These are phyloP conservation scores for Rhododendron mucronatum DNA, from an alignment of 148 eudicot genomes.

Conservation along the genomic window DNA sequence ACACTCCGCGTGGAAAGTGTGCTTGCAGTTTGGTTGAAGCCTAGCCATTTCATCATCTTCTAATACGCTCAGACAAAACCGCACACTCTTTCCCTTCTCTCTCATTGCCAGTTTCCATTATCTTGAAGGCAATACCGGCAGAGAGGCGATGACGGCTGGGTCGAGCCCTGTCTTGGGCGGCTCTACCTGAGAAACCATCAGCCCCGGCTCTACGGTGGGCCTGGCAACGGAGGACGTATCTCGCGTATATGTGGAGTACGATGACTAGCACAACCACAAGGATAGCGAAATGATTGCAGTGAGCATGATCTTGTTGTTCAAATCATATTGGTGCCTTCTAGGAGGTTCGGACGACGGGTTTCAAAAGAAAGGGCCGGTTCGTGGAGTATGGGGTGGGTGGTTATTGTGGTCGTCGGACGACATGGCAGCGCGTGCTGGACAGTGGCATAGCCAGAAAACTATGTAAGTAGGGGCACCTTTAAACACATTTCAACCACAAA, in stretches of 20 bases:
- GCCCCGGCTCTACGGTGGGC: slow-evolving; percentile 17
- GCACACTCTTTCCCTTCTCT: neutral
- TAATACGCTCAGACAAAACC: neutral
- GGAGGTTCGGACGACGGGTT: neutral
- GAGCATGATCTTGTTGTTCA: slow-evolving; percentile 32
- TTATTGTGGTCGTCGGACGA: neutral
- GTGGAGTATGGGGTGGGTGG: neutral
- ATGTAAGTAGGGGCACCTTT: too few relatives aligned
- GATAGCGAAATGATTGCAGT: slow-evolving; percentile 32
- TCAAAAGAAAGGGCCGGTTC: neutral
- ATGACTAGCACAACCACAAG: slow-evolving; percentile 24
- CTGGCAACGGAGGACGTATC: slow-evolving; percentile 27
- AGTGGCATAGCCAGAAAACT: too few relatives aligned
- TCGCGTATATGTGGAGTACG: slow-evolving; percentile 27
- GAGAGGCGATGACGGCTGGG: slow-evolving; percentile 30
- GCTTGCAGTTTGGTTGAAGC: slow-evolving; percentile 52
- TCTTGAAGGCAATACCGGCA: slow-evolving; percentile 33
- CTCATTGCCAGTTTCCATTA: neutral
- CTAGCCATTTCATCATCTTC: slow-evolving; percentile 39
- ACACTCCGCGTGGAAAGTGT: slow-evolving; percentile 52
- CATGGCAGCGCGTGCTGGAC: neutral
- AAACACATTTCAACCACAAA: too few relatives aligned
- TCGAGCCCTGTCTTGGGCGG: slow-evolving; percentile 42
- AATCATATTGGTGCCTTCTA: neutral
- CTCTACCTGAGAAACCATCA: slow-evolving; percentile 10